Evolutionary conservation across 768 basidiomycete genomes (phyloP), one percentile per base, ranked within the genome.

Genomic region (Hygrophoropsis aurantiaca): DNA sequence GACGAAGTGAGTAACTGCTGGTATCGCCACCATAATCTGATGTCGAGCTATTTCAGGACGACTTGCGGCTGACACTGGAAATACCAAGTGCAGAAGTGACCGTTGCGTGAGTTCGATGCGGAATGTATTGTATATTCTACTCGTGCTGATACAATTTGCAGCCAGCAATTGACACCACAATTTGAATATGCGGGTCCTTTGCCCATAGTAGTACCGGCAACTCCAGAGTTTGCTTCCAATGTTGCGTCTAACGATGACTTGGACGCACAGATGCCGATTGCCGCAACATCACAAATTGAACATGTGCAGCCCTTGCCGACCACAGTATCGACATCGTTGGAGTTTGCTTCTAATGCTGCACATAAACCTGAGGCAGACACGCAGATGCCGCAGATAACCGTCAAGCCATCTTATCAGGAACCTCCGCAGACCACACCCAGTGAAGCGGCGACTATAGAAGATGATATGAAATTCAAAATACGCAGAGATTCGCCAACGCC

Each of bases 401-500:
- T 7, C 41, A 45, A 13, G 16, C 40, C 13, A 47, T 56, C 1
- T 27, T 51, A 40, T 20, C 38, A 4, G 45, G 50, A 32, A 44
- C 7, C 27, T 7, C 6, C 13, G 27, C 7, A 30, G 27, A 13
- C 27, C 6, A 13, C 13, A 30, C 6, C 27, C 6, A 30, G 6
- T 7, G 7, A 6, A 7, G 27, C 13, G 13, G 27, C 50, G 1
- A 46, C 18, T 4, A 34, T 44, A 11, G 58, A 58, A 27, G 62
- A 62, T 25, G 62, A 63, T 23, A 7, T 45, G 33, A 65, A 65
- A 50, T 30, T 30, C 27, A 30, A 30, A 30, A 30, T 30, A 6
- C 27, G 27, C 27, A 13, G 27, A 30, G 7, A 30, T 13, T 30
- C 27, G 6, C 50, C 25, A 20, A 65, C 58, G 44, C 40, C 27